A percentile compares a stretch with the other conserved stretches of the same genome.
Evolutionary conservation across 345 rosid species (phyloP).

Genomic region (Heritiera fomes): DNA sequence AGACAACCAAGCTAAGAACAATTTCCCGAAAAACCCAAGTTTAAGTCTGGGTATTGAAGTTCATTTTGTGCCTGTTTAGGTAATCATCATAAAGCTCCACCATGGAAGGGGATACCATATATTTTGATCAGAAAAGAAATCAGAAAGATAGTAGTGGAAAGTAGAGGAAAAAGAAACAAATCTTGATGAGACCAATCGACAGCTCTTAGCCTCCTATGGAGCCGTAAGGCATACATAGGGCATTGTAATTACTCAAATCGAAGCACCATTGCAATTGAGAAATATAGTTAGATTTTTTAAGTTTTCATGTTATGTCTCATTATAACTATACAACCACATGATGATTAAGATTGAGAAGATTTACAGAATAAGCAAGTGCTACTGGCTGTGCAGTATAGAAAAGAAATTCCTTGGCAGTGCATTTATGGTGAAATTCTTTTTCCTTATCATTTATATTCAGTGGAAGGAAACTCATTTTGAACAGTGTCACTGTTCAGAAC

Average conservation of each 20-base stretch:
- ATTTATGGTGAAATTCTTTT: background rate
- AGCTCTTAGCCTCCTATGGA: conserved; percentile 32
- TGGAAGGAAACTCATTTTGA: background rate
- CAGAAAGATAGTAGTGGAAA: conserved; percentile 36
- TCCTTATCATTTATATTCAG: background rate
- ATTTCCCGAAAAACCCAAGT: conserved; percentile 17
- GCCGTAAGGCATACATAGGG: conserved; percentile 59
- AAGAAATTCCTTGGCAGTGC: background rate
- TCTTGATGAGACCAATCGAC: conserved; percentile 34
- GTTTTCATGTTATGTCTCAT: conserved; percentile 31
- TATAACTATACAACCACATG: conserved; percentile 37
- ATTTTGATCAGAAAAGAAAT: conserved; percentile 43
- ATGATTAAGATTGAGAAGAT: conserved; percentile 62
- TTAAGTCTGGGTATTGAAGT: conserved; percentile 27
- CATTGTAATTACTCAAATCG: conserved; percentile 47
- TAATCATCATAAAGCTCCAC: conserved; percentile 35
- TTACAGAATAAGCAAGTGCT: conserved; percentile 57
- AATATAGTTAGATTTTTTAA: conserved; percentile 32
- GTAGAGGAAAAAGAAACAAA: conserved; percentile 23
- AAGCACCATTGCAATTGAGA: conserved; percentile 26
- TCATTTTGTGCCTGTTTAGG: conserved; percentile 38
- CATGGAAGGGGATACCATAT: conserved; percentile 23
- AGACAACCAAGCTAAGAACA: conserved; percentile 50
- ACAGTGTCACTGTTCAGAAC: background rate
- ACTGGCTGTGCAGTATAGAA: conserved; percentile 25